Conservation (phyloP, 345 rosid genomes). For the thale cress (Arabidopsis thaliana) region TAIR10.1 NC_003070.9:27519501-27520000, state of each 20-base stretch:
- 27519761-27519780: conserved; percentile 23
- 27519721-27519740: background rate
- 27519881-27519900: conserved; percentile 77
- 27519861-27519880: conserved; percentile 89
- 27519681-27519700: conserved; percentile 46
- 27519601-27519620: conserved; percentile 96
- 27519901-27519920: conserved; percentile 92
- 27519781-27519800: background rate
- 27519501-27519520: conserved; percentile 86
- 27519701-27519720: background rate
- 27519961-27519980: conserved; percentile 8
- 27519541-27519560: conserved; percentile 42
- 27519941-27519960: conserved; percentile 58
- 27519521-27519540: conserved; percentile 92
- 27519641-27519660: conserved; percentile 83
- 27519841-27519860: conserved; percentile 93
- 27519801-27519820: conserved; percentile 7
- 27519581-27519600: conserved; percentile 47
- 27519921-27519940: conserved; percentile 93
- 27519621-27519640: conserved; percentile 99
- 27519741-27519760: background rate
- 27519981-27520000: background rate
- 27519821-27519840: conserved; percentile 66
- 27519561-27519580: conserved; percentile 10
- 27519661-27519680: conserved; percentile 99